Evolutionary conservation across 176 grass and related monocot species (phyloP), one percentile per base, ranked within the genome.

Genomic region (Bothriochloa decipiens): DNA sequence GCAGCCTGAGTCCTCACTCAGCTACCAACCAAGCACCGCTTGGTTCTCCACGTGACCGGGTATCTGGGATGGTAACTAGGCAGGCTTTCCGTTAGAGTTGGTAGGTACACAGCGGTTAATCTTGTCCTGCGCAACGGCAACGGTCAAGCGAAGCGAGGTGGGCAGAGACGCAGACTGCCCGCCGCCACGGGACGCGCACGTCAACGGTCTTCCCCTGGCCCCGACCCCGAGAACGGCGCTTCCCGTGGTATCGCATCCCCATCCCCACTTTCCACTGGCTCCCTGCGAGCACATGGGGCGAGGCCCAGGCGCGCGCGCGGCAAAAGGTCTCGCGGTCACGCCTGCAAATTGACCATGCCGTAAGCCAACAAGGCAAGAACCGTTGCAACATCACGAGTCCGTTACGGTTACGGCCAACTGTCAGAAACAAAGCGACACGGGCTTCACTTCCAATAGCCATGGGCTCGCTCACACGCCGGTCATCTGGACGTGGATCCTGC

Each of bases 91-190:
- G 70, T 64, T 74, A 4, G 55, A 1, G 26, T 0, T n/a, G 72
- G 43, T 5, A 23, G 74, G 72, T 53, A 6, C 22, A 57, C n/a
- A 25, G 10, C 8, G 58, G 58, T 61, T 25, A 61, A 11, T 33
- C 10, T 78, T 77, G n/a, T 28, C 58, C 55, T 27, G 61, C 65
- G n/a, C 13, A 42, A 91, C 69, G 84, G 84, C 58, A 91, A 85
- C 77, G 83, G 77, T 84, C 82, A 77, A 76, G 85, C 74, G 17
- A 27, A 15, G 57, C 66, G 40, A 74, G 43, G 80, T 40, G 2
- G 25, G 7, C 37, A 43, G 29, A 37, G 35, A 36, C 35, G 4
- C 52, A 39, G 53, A 4, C 14, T 16, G 28, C 18, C n/a, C 14
- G 81, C 73, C 26, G 70, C 42, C 52, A 29, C 5, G 17, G 53